Percentiles rank a stretch among this genome's conserved stretches.
Evolutionary conservation across 306 rosid species (phyloP).

Genomic region (Cicer judaicum): DNA sequence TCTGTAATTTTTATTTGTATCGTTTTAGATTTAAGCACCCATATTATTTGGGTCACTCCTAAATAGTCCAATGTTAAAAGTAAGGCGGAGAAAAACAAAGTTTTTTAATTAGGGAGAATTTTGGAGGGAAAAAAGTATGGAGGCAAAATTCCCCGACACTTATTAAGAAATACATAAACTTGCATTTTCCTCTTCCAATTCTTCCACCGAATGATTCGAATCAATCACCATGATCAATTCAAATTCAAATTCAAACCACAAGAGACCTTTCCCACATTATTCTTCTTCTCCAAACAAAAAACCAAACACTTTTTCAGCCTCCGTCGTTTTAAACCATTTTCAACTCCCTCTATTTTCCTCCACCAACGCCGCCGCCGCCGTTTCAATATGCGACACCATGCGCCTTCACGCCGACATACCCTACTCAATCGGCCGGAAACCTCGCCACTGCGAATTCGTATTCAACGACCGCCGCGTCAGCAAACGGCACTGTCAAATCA

Average conservation of each 20-base stretch:
- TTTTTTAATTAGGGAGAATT: not conserved
- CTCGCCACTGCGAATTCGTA: conserved; percentile 52
- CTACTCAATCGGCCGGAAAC: conserved; percentile 64
- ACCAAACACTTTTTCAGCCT: not conserved
- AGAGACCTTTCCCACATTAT: conserved; percentile 37
- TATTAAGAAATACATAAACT: not conserved
- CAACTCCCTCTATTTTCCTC: conserved; percentile 52
- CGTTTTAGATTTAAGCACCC: no score
- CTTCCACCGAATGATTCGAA: conserved; percentile 9
- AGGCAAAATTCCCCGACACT: not conserved
- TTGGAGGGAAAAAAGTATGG: conserved; percentile 39
- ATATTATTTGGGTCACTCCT: no score
- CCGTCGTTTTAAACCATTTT: conserved; percentile 51
- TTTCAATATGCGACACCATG: conserved; percentile 44
- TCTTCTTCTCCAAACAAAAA: not conserved
- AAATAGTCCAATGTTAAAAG: no score
- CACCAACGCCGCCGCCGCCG: conserved; percentile 36
- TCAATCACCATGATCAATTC: conserved; percentile 33
- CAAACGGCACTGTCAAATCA: conserved; percentile 66
- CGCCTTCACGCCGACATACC: conserved; percentile 52
- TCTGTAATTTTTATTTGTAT: no score
- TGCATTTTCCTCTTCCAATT: not conserved
- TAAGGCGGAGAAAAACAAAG: no score
- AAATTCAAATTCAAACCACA: conserved; percentile 23
- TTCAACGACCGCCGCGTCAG: conserved; percentile 68